Conservation (phyloP, 192 early-diverging fungal genomes). For the Borealophlyctis nickersoniae region DNA sequence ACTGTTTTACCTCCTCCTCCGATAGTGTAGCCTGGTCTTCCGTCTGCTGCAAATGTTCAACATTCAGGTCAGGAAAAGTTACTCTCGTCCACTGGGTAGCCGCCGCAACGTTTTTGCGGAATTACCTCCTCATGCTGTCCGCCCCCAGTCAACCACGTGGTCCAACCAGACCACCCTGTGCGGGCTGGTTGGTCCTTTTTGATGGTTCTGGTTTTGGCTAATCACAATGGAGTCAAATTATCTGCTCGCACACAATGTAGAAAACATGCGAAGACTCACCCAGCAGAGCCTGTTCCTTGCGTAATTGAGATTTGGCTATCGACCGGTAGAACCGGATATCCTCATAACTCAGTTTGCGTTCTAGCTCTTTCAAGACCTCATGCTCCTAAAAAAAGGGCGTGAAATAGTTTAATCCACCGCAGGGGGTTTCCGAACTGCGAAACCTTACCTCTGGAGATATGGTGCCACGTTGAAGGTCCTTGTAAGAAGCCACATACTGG, state of each 20-base stretch:
- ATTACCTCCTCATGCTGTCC: too few relatives aligned
- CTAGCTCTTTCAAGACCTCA: constrained; percentile 60
- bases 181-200: too few relatives aligned
- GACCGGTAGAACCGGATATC: constrained; percentile 87
- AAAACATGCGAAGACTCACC: not conserved
- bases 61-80: too few relatives aligned
- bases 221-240: not conserved
- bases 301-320: constrained; percentile 67
- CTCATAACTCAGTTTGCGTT: constrained; percentile 76
- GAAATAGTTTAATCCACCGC: too few relatives aligned
- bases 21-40: constrained; percentile 45
- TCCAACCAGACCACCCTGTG: too few relatives aligned
- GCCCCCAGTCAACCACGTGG: too few relatives aligned
- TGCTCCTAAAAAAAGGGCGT: constrained; percentile 40
- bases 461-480: constrained; percentile 49
- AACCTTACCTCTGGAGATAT: constrained; percentile 39
- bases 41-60: too few relatives aligned
- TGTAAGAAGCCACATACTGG: constrained; percentile 75
- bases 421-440: not conserved
- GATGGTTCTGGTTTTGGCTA: too few relatives aligned
- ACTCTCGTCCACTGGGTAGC: too few relatives aligned
- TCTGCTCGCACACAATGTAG: too few relatives aligned
- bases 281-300: constrained; percentile 36
- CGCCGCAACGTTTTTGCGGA: too few relatives aligned
- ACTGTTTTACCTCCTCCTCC: constrained; percentile 81